Base-by-base conservation (phyloP, 352 stramenopile species). In the Globisporangium ultimum region DNA sequence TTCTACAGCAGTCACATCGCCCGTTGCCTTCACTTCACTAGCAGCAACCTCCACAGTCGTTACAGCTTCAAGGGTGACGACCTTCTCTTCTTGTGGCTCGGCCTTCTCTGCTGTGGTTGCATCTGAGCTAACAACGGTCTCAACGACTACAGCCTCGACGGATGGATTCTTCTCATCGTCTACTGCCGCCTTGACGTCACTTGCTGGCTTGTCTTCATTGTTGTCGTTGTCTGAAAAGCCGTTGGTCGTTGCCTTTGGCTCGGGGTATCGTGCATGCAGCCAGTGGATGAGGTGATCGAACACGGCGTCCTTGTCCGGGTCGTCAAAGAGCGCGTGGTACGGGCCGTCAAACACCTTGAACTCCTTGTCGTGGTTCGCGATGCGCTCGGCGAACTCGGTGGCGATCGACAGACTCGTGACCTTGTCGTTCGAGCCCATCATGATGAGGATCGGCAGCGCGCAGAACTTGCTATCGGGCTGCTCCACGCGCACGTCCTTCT, bases 281-380 rank as follows among this genome's bases (percentile, higher is more conserved):
- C 82, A 91, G 34, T 63, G 48, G 47, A 52, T 58, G 13, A 85
- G 48, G 34, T 70, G 64, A 3, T 68, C 53, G 22, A 87, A 58
- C n/a, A 88, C 79, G 1, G 67, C 50, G 17, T 86, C 71, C 17
- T 74, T 72, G 51, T 89, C 76, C 1, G 72, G 72, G 52, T 91
- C 82, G 41, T 89, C 74, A 60, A 79, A 88, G 7, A 89, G 60
- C 32, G 70, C 70, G 24, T 91, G 80, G 51, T 70, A 89, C 13
- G 73, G 57, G 0, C 74, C 79, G 3, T 75, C 64, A 32, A 91
- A 79, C 13, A 83, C 28, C 60, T 74, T 76, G 53, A 89, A 70
- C 48, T 78, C 66, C 62, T 91, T 91, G 72, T 89, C 78, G 7
- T 28, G 57, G 48, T 53, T 79, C 0, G 66, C 67, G 21, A 78